phyloP scores from a whole-genome alignment of 177 flowering plant genomes.

The Telopea speciosissima region DNA sequence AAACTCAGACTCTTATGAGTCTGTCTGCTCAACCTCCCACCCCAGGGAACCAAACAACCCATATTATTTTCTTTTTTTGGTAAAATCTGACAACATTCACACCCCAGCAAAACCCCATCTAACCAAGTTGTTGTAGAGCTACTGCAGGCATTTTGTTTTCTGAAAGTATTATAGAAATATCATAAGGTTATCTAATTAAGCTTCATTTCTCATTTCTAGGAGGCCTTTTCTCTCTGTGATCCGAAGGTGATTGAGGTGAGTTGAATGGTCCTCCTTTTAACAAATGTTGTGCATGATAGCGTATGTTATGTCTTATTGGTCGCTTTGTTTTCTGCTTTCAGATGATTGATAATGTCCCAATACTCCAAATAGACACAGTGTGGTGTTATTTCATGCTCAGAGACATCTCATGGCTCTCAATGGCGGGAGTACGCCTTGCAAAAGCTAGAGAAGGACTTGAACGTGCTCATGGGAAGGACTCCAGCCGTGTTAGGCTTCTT shows the following conservation, averaged over 20 bases:
- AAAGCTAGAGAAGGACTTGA: constrained; percentile 82
- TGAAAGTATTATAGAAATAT: background rate
- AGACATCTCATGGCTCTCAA: constrained; percentile 76
- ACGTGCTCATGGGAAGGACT: constrained; percentile 64
- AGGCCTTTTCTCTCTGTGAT: constrained; percentile 32
- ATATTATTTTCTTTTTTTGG: too few species aligned
- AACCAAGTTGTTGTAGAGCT: background rate
- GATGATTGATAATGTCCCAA: constrained; percentile 82
- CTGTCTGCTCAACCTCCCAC: too few species aligned
- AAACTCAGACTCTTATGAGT: too few species aligned
- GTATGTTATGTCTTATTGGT: background rate
- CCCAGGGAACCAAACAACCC: too few species aligned
- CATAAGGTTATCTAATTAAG: background rate
- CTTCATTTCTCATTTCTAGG: constrained; percentile 20
- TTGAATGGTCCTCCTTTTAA: background rate
- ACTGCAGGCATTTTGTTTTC: background rate
- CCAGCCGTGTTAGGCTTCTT: constrained; percentile 49
- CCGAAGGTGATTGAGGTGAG: constrained; percentile 25
- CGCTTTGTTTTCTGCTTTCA: constrained; percentile 19
- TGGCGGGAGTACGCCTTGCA: constrained; percentile 72
- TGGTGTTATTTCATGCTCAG: constrained; percentile 98
- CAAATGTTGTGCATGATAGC: background rate
- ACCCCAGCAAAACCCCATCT: too few species aligned
- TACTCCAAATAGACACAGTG: constrained; percentile 90
- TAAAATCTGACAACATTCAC: too few species aligned